Evolutionary conservation across 305 asterid genomes (phyloP), one percentile per base, ranked within the genome.

Genomic region (Petunia hybrid): DNA sequence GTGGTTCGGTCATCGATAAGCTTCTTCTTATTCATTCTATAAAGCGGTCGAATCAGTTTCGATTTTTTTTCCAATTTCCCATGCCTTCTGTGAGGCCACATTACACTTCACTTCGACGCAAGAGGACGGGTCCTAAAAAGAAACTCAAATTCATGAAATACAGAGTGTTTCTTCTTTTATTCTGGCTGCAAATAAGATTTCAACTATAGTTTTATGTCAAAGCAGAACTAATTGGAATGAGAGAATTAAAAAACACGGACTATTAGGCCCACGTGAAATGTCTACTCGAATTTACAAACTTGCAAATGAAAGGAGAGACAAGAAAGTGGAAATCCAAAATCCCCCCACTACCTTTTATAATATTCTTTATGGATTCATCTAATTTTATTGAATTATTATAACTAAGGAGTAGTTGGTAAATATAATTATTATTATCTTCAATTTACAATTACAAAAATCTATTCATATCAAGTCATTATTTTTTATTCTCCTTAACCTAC

Each of bases 311-410:
- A 45, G 22, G 13, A 39, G 16, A 69, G 59, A 22, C 41, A 9
- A 45, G 3, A 43, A 43, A 22, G 59, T 45, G 59, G 16, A 67
- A 66, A 39, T 66, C 73, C 73, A 40, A 66, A 14, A 40, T n/a
- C 7, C 2, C 39, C 5, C 77, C 77, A 45, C 59, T 70, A 45
- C 22, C 57, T 69, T 69, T 69, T 22, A 8, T 8, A 45, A 16
- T 45, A 22, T 70, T 45, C 59, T 70, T 70, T 70, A 16, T 9
- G 77, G 59, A 70, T 9, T 70, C 41, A 70, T 70, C 22, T 45
- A 45, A 8, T 69, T 16, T 43, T 43, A 43, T 43, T 62, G 4
- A 62, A 22, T 60, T 60, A 60, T 22, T 42, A 16, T 6, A 3
- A 8, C 6, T 1, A 69, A 40, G 22, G 22, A 22, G 22, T 22